These are phyloP conservation scores for Hymenoscyphus linearis DNA, from an alignment of 2,329 filamentous ascomycete species.

Conservation along the genomic window DNA sequence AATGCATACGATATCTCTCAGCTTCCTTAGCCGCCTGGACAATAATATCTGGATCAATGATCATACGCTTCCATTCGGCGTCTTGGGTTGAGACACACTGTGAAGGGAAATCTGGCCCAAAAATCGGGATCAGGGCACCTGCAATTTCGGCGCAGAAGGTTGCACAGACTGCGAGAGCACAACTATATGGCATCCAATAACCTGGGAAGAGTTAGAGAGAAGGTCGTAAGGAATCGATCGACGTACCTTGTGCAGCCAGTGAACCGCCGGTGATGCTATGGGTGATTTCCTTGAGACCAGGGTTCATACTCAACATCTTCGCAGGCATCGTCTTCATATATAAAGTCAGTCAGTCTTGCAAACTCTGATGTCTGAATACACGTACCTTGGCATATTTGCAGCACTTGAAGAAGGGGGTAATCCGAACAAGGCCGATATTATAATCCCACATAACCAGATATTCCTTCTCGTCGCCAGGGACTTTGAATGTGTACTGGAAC, in stretches of 20 bases:
- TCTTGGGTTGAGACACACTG: conserved; percentile 63
- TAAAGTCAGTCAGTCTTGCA: conserved; percentile 12
- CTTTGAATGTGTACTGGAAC: conserved; percentile 76
- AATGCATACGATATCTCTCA: conserved; percentile 35
- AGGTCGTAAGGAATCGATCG: conserved; percentile 7
- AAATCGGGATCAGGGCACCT: conserved; percentile 81
- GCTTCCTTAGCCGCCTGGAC: conserved; percentile 46
- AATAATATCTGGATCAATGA: conserved; percentile 55
- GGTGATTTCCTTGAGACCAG: conserved; percentile 80
- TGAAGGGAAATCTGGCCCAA: conserved; percentile 74
- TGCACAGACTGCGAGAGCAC: conserved; percentile 78
- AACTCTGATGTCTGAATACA: conserved; percentile 2
- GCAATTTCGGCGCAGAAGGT: conserved; percentile 87
- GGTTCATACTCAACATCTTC: conserved; percentile 73
- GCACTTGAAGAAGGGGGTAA: conserved; percentile 92
- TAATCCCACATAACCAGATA: conserved; percentile 96
- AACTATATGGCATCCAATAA: conserved; percentile 93
- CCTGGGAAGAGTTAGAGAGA: conserved; percentile 48
- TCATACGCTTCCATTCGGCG: conserved; percentile 60
- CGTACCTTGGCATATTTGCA: conserved; percentile 79
- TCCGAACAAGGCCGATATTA: conserved; percentile 86
- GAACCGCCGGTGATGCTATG: conserved; percentile 93
- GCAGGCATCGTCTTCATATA: conserved; percentile 71
- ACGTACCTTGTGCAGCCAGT: conserved; percentile 77
- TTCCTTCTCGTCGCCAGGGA: conserved; percentile 59